Evolutionary conservation across 1,284 basidiomycete genomes (phyloP).

Genomic region (Ganoderma resinaceum): DNA sequence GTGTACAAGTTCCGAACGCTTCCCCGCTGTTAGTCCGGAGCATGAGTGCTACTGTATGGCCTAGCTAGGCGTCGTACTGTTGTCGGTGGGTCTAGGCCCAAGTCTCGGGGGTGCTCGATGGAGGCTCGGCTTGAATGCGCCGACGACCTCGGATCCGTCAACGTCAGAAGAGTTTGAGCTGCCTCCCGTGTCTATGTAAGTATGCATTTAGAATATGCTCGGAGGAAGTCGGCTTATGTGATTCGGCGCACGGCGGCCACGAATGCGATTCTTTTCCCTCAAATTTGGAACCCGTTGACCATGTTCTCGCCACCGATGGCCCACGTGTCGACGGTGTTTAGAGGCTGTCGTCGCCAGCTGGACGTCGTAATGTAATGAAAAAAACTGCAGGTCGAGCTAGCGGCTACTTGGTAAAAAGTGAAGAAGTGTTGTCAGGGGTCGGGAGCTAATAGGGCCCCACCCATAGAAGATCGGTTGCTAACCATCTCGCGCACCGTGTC

Average conservation of each 20-base stretch:
- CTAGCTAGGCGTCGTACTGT: no score
- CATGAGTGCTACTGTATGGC: background rate
- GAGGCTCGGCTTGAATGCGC: no score
- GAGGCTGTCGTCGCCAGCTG: background rate
- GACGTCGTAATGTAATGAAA: no score
- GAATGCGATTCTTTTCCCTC: no score
- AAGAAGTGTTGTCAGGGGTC: background rate
- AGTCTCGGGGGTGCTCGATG: no score
- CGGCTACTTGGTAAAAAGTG: background rate
- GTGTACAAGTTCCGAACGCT: background rate
- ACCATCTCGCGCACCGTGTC: background rate
- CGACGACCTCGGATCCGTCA: background rate
- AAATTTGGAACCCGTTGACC: no score
- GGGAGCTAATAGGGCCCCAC: background rate
- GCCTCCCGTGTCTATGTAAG: no score
- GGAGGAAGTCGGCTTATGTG: no score
- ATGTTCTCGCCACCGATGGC: background rate
- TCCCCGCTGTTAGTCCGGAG: background rate
- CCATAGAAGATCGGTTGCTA: background rate
- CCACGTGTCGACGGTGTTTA: background rate
- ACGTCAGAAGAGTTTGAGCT: background rate
- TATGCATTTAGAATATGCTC: no score
- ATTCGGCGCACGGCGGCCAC: no score
- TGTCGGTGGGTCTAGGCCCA: no score
- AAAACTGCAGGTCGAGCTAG: no score